Evolutionary conservation across 192 early-diverging fungal species (phyloP).

Genomic region (Spinellus fusiger): DNA sequence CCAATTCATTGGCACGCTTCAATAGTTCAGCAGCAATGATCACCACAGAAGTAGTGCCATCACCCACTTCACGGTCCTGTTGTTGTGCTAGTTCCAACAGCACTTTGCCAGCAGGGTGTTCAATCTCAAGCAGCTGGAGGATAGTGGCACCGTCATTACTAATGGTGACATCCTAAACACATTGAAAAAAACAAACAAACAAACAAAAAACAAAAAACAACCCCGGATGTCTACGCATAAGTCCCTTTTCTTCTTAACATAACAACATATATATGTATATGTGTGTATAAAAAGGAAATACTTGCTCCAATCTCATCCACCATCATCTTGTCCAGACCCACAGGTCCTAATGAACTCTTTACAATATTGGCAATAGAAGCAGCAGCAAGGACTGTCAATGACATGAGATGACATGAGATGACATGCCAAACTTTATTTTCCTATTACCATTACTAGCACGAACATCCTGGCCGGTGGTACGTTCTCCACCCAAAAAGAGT

Average conservation of each 20-base stretch:
- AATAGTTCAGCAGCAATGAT: conserved; percentile 98
- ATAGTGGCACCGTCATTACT: conserved; percentile 99
- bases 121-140: conserved; percentile 92
- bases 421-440: neutral
- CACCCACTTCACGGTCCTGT: conserved; percentile 99
- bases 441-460: conserved; percentile 88
- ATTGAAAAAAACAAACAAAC: conserved; percentile 1
- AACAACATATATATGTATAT: too few relatives aligned
- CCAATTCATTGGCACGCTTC: conserved; percentile 91
- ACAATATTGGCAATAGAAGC: conserved; percentile 97
- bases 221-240: neutral
- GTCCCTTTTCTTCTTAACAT: too few relatives aligned
- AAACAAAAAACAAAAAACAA: conserved; percentile 3
- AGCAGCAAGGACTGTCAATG: conserved; percentile 81
- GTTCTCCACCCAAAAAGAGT: conserved; percentile 80
- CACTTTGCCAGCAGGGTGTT: conserved; percentile 96
- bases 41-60: conserved; percentile 98
- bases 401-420: neutral
- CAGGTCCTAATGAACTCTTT: conserved; percentile 96
- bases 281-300: conserved; percentile 8
- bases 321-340: conserved; percentile 99
- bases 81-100: conserved; percentile 98
- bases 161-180: conserved; percentile 88
- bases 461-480: conserved; percentile 87
- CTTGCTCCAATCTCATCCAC: conserved; percentile 98